A percentile compares a stretch with the other conserved stretches of the same genome.
phyloP scores from a whole-genome alignment of 1,284 basidiomycete species.

The Pseudozyma sp. region DNA sequence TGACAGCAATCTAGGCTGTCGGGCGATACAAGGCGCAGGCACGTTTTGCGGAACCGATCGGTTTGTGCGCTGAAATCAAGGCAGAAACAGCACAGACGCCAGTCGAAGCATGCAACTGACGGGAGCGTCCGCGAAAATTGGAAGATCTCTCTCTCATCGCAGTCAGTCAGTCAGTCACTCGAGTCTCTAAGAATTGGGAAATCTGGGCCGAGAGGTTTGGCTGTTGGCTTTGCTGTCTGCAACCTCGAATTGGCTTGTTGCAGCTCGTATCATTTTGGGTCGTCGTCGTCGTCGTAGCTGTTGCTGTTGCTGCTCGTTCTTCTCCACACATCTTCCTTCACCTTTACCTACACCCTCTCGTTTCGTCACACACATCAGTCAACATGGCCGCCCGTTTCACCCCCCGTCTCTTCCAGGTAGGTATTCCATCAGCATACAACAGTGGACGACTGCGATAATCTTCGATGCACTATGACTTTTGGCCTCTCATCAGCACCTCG shows the following conservation, averaged over 20 bases:
- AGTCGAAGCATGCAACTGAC: conserved; percentile 7
- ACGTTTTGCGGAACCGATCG: conserved; percentile 42
- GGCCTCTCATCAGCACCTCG: no score
- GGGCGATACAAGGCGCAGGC: conserved; percentile 6
- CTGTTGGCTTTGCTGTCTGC: no score
- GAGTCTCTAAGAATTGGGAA: not conserved
- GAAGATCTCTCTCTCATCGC: conserved; percentile 36
- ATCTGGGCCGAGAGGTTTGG: conserved; percentile 25
- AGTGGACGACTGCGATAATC: not conserved
- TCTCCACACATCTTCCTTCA: conserved; percentile 18
- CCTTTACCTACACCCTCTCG: conserved; percentile 1
- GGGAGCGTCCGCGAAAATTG: conserved; percentile 31
- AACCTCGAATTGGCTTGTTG: conserved; percentile 1
- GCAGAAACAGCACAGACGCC: not conserved
- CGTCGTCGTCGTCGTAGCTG: conserved; percentile 19
- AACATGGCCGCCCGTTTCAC: conserved; percentile 55
- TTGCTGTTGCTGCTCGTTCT: conserved; percentile 5
- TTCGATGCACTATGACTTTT: not conserved
- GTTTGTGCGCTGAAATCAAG: not conserved
- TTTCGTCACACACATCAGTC: conserved; percentile 10
- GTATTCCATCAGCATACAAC: conserved; percentile 13
- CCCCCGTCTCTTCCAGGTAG: conserved; percentile 56
- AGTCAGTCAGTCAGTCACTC: conserved; percentile 3
- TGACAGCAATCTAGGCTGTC: no score
- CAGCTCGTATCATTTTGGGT: conserved; percentile 7